Base-by-base conservation (phyloP, 2,329 filamentous ascomycete species). In the Microdochium nivale region DNA sequence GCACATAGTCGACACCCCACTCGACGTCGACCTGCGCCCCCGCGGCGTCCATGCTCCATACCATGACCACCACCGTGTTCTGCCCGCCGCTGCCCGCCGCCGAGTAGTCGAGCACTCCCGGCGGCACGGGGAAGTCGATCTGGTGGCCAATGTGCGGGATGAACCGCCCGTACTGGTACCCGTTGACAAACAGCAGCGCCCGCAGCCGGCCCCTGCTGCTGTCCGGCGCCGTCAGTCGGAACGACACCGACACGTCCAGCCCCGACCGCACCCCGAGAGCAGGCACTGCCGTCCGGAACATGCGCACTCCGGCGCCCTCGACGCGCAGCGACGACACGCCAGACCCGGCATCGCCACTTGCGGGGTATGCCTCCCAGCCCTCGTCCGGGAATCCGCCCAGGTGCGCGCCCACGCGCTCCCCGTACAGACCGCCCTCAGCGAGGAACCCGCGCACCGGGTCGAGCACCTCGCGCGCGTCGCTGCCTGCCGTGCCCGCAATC, bases 61-160 rank as follows among this genome's bases (percentile, higher is more conserved):
- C 66, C 16, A 75, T 80, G 13, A 84, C 61, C 0, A 69, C 75
- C 50, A 85, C 70, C 0, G 77, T 79, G 55, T 85, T 85, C 9
- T 77, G 69, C 0, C 80, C 81, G 7, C 65, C 63, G 53, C 83
- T 81, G 59, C 84, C 84, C 62, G 4, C 84, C 68, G 0, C 81
- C 81, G 40, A 44, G 64, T 90, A 87, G 61, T 91, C 78, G 49
- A 89, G 69, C 23, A 91, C 74, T 23, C 86, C 86, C 67, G 89
- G 79, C 0, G 87, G 87, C 0, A 91, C 86, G 1, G 86, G 86
- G 62, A 84, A 91, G 2, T 66, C 72, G 0, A 76, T 81, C 68
- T 92, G 87, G 1, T 88, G 88, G 0, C 88, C 88, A n/a, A 90
- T 74, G 56, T 90, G 85, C 60, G 81, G 83, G n/a, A 80, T 66